Percentiles rank a stretch among this genome's conserved stretches.
phyloP scores from a whole-genome alignment of 331 rosid genomes.

The Pyrus hybrid region DNA sequence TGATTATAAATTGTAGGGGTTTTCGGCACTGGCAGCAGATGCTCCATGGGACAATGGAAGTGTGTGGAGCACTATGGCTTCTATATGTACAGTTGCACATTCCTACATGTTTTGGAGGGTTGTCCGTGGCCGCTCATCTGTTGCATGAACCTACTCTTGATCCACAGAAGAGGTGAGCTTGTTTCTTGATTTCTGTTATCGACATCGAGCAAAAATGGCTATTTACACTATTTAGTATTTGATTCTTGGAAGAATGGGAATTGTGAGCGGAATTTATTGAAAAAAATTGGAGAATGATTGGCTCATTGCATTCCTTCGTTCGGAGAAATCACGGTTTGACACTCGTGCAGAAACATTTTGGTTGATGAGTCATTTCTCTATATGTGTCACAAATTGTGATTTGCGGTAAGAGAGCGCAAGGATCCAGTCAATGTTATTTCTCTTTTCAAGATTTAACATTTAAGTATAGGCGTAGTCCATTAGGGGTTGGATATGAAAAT shows the following conservation, averaged over 20 bases:
- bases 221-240: background rate
- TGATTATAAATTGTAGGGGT: constrained; percentile 31
- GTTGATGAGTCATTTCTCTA: too few relatives aligned
- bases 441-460: background rate
- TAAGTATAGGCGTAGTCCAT: background rate
- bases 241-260: background rate
- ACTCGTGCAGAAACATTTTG: too few relatives aligned
- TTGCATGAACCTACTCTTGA: constrained; percentile 39
- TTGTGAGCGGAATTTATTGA: background rate
- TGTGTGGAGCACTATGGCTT: constrained; percentile 59
- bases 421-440: background rate
- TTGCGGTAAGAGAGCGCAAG: too few relatives aligned
- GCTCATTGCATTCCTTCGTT: too few relatives aligned
- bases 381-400: too few relatives aligned
- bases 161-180: constrained; percentile 55
- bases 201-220: background rate
- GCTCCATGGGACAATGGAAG: constrained; percentile 52
- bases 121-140: constrained; percentile 41
- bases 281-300: too few relatives aligned
- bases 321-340: too few relatives aligned
- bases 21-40: constrained; percentile 43
- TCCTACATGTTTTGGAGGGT: constrained; percentile 80
- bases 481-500: background rate
- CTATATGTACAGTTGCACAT: constrained; percentile 60
- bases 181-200: constrained; percentile 1